phyloP scores from a whole-genome alignment of 768 basidiomycete genomes.

The Gloeopeniophorella convolvens region DNA sequence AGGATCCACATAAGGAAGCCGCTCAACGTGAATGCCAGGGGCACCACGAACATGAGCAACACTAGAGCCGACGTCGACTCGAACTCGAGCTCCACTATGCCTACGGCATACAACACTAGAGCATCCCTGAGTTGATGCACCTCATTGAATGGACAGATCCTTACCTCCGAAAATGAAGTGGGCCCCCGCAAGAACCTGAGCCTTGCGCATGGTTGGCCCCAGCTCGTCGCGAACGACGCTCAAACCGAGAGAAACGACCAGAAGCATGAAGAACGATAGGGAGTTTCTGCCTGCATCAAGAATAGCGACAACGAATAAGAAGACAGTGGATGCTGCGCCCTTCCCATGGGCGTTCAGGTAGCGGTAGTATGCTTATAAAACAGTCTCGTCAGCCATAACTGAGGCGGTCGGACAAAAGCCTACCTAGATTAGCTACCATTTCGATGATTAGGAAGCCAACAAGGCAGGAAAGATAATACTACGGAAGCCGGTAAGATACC shows the following conservation, averaged over 20 bases:
- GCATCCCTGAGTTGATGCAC: background rate
- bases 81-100: conserved; percentile 87
- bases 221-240: conserved; percentile 88
- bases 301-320: conserved; percentile 94
- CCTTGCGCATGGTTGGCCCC: conserved; percentile 76
- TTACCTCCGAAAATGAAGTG: conserved; percentile 94
- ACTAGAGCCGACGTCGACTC: conserved; percentile 85
- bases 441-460: conserved; percentile 85
- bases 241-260: conserved; percentile 87
- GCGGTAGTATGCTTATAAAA: conserved; percentile 72
- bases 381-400: background rate
- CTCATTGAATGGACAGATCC: conserved; percentile 24
- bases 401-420: conserved; percentile 19
- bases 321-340: conserved; percentile 69
- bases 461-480: conserved; percentile 91
- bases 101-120: conserved; percentile 84
- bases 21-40: conserved; percentile 91
- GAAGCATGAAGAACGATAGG: conserved; percentile 89
- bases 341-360: conserved; percentile 87
- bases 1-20: conserved; percentile 96
- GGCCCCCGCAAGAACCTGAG: conserved; percentile 70
- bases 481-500: conserved; percentile 7
- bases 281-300: conserved; percentile 93
- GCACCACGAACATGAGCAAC: conserved; percentile 86
- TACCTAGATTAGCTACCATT: conserved; percentile 90